A percentile compares a stretch with the other conserved stretches of the same genome.
Conservation (phyloP, 768 basidiomycete genomes). For the Hericium coralloides region DNA sequence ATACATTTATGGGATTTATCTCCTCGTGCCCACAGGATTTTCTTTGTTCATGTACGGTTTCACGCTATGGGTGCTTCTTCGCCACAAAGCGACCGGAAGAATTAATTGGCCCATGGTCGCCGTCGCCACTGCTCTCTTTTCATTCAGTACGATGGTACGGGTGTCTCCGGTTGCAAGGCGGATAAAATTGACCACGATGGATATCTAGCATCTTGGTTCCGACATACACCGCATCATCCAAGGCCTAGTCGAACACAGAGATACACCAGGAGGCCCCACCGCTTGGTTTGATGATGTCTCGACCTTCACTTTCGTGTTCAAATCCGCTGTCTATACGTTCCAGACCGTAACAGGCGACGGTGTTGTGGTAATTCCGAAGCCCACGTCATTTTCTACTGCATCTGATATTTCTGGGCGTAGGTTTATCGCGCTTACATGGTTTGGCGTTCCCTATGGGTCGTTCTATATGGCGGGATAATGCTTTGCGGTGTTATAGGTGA, state of each 20-base stretch:
- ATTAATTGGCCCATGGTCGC: neutral
- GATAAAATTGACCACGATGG: neutral
- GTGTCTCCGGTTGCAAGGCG: neutral
- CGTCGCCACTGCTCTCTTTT: neutral
- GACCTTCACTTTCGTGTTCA: conserved; percentile 21
- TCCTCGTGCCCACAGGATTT: neutral
- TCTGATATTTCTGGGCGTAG: neutral
- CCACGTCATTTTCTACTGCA: neutral
- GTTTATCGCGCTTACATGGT: conserved; percentile 19
- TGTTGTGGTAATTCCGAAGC: conserved; percentile 16
- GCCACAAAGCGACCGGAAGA: neutral
- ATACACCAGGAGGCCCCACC: conserved; percentile 15
- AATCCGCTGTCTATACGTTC: conserved; percentile 16
- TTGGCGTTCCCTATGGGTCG: conserved; percentile 11
- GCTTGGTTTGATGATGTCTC: conserved; percentile 19
- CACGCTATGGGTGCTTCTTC: neutral
- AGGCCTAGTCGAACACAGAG: conserved; percentile 18
- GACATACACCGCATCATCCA: conserved; percentile 1
- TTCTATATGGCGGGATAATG: conserved; percentile 7
- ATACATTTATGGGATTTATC: neutral
- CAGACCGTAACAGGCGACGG: conserved; percentile 24
- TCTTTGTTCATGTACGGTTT: neutral
- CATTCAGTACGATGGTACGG: neutral
- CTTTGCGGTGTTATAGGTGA: conserved; percentile 15
- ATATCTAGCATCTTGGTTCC: neutral